These are phyloP conservation scores for Cardiospermum halicacabum DNA, from an alignment of 345 rosid genomes.

Conservation along the genomic window DNA sequence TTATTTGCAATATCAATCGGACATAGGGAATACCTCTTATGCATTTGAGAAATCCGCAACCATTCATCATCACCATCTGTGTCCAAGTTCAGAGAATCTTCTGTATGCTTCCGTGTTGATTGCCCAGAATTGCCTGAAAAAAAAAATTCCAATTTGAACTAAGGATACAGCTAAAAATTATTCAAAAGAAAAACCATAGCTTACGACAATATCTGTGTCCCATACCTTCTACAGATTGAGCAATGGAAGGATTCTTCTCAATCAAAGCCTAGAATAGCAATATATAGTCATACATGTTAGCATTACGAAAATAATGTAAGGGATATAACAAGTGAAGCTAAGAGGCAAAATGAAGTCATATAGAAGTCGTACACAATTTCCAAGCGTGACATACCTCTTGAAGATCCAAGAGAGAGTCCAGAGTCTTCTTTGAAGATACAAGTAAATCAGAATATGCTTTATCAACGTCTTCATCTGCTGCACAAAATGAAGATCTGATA, in stretches of 20 bases:
- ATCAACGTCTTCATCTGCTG: conserved; percentile 43
- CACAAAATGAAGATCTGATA: conserved; percentile 55
- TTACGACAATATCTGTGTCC: not conserved
- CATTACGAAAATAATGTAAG: conserved; percentile 2
- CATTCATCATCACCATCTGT: conserved; percentile 61
- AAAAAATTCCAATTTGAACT: not conserved
- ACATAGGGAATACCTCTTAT: conserved; percentile 43
- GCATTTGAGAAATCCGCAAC: conserved; percentile 54
- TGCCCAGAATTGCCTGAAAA: conserved; percentile 29
- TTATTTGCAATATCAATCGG: not conserved
- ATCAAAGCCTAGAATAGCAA: conserved; percentile 59
- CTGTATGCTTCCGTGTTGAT: conserved; percentile 22
- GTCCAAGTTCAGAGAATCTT: conserved; percentile 31
- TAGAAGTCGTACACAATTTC: not conserved
- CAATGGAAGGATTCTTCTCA: conserved; percentile 67
- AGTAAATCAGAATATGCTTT: conserved; percentile 59
- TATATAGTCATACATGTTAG: not conserved
- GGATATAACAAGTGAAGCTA: not conserved
- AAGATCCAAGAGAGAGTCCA: conserved; percentile 68
- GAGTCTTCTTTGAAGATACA: conserved; percentile 58
- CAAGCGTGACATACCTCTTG: conserved; percentile 52
- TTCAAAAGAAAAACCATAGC: not conserved
- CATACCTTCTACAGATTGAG: conserved; percentile 60
- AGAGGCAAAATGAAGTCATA: not conserved
- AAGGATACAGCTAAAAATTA: not conserved